phyloP scores from a whole-genome alignment of 2,329 filamentous ascomycete genomes.

The Cladosporium sp. region DNA sequence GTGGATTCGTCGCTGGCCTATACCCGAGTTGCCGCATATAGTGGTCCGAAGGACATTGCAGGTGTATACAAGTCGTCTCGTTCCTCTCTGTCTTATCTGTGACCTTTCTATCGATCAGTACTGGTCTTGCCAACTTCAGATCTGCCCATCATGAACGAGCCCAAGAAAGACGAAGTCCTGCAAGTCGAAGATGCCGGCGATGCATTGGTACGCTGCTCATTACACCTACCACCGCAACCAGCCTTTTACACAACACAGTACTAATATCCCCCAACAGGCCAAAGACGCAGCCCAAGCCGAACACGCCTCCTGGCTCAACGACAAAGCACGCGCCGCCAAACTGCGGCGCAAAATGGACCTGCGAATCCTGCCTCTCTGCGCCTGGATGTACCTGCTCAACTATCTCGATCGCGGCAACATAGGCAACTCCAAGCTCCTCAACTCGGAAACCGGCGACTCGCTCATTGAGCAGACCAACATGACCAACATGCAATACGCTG shows the following conservation, averaged over 20 bases:
- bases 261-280: background rate
- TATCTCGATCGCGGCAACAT: conserved; percentile 33
- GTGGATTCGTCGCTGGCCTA: background rate
- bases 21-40: background rate
- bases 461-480: conserved; percentile 58
- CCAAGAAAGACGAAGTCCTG: conserved; percentile 1
- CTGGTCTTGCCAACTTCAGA: background rate
- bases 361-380: conserved; percentile 22
- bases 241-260: background rate
- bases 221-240: no score
- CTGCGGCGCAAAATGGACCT: conserved; percentile 23
- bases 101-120: background rate
- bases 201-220: background rate
- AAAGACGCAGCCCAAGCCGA: conserved; percentile 5
- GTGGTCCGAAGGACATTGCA: background rate
- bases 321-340: conserved; percentile 18
- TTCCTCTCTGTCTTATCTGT: no score
- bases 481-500: conserved; percentile 57
- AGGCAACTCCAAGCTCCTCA: conserved; percentile 57
- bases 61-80: background rate
- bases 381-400: conserved; percentile 24
- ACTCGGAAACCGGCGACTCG: conserved; percentile 36
- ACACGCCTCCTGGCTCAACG: conserved; percentile 17
- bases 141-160: background rate
- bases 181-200: conserved; percentile 5